Evolutionary conservation across 148 eudicot genomes (phyloP), one percentile per base, ranked within the genome.

Genomic region (Amaranthus hypochondriacus): DNA sequence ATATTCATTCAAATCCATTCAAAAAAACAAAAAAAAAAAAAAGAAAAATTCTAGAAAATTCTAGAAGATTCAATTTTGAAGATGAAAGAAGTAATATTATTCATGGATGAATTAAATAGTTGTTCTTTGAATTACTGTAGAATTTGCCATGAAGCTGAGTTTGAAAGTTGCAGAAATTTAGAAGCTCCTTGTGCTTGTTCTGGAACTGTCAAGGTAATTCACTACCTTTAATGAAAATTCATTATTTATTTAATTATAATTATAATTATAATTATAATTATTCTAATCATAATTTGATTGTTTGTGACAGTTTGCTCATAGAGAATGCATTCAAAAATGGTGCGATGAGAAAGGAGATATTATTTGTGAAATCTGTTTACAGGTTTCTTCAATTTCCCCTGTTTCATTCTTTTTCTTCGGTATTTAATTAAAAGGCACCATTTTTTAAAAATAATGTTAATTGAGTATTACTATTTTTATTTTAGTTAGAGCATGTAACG

Each of bases 291-390:
- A 44, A 66, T 65, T 71, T 3, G 6, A 49, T 2, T 49, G 13
- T 69, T 70, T 54, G 0, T 6, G 8, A 43, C 84, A 95, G 98
- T 95, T 86, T 87, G 98, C 96, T 28, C 98, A 95, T 72, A 95
- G 98, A 88, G 93, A 92, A 71, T 95, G 98, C 76, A 86, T 95
- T 81, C 97, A 92, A 83, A 92, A 92, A 79, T 95, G 98, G 98
- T 95, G 98, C 78, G 83, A 95, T 77, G 97, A 92, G 76, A 95
- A 95, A 83, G 98, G 98, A 6, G 81, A 95, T 66, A 92, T 91
- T 9, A 77, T 79, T 64, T 95, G 98, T 80, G 98, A 95, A 87
- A 87, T 95, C 74, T 95, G 98, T 52, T 80, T 95, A 50, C 96
- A 95, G 97, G 98, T 95, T 72, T 77, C 80, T 66, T 44, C 59